Evolutionary conservation across 2,329 filamentous ascomycete genomes (phyloP), one percentile per base, ranked within the genome.

Genomic region (Conoideocrella luteorostrata): DNA sequence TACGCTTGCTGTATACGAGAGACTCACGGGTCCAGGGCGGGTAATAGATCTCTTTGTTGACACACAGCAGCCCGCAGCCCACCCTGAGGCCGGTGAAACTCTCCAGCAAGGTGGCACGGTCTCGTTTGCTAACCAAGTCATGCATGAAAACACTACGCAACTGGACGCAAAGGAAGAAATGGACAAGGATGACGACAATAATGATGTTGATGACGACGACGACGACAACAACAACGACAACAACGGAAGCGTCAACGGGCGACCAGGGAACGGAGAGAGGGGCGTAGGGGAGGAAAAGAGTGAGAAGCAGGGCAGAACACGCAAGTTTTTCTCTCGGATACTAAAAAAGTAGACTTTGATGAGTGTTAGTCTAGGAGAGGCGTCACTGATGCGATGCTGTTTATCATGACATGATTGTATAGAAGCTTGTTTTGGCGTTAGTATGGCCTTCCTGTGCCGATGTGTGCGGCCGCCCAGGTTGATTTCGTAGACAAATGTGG

Each of bases 81-180:
- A 5, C 58, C 60, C 20, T 1, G 47, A 46, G 10, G 43, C 41
- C 6, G 37, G 21, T 11, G 46, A 44, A 5, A 37, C 39, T 12
- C 43, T 40, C n/a, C n/a, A n/a, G 9, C 47, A 44, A 0, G 48
- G 62, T 17, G 63, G 66, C 32, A 69, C 72, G 4, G 65, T 77
- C n/a, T 64, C 67, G 22, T 53, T 69, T 21, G 75, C 74, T 0
- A 67, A 73, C 46, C 60, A 74, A 50, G 67, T 77, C 28, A 78
- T 78, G 74, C 65, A 75, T 35, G 65, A 72, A 11, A 67, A 78
- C 43, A 78, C 75, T 0, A 71, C 64, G 7, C 69, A 77, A 52
- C 52, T 78, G 4, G 70, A 77, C 26, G 60, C 59, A 3, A 62
- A 70, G 37, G 53, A 61, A 37, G 54, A 63, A 28, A 36, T 56